A percentile compares a stretch with the other conserved stretches of the same genome.
These are phyloP conservation scores for Lojkania enalia DNA, from an alignment of 2,329 filamentous ascomycete genomes.

Conservation along the genomic window DNA sequence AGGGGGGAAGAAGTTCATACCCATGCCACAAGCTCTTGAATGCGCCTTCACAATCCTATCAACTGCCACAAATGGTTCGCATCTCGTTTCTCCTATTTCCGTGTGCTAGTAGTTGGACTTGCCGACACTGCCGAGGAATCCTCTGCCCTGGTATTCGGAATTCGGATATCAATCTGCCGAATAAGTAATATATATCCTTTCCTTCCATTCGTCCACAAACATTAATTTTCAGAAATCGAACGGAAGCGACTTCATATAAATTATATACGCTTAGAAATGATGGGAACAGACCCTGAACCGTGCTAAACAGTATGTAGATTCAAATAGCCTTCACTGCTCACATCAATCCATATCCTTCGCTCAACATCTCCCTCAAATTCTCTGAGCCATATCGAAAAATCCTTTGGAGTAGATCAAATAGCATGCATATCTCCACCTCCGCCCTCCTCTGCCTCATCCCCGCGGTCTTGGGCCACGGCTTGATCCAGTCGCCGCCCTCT, in stretches of 20 bases:
- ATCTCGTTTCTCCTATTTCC: too few species aligned
- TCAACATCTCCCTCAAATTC: conserved; percentile 2
- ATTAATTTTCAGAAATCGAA: not conserved
- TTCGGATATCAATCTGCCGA: conserved; percentile 18
- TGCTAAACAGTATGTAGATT: not conserved
- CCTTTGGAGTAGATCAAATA: not conserved
- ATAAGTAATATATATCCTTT: conserved; percentile 17
- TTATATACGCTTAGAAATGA: conserved; percentile 11
- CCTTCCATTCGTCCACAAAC: conserved; percentile 15
- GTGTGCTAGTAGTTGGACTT: too few species aligned
- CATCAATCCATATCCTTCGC: not conserved
- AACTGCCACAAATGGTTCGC: too few species aligned
- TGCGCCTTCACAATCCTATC: too few species aligned
- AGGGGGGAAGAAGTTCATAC: too few species aligned
- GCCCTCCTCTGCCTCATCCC: conserved; percentile 19
- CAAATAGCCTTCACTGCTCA: not conserved
- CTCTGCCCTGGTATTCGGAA: too few species aligned
- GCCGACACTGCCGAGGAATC: too few species aligned
- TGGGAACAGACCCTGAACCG: not conserved
- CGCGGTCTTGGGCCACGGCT: conserved; percentile 24
- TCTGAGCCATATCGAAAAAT: not conserved
- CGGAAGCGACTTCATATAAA: conserved; percentile 11
- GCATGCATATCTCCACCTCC: conserved; percentile 22
- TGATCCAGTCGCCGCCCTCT: conserved; percentile 26
- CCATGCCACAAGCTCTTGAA: too few species aligned